phyloP scores from a whole-genome alignment of 2,329 filamentous ascomycete genomes.

The Cadophora luteo-olivacea region DNA sequence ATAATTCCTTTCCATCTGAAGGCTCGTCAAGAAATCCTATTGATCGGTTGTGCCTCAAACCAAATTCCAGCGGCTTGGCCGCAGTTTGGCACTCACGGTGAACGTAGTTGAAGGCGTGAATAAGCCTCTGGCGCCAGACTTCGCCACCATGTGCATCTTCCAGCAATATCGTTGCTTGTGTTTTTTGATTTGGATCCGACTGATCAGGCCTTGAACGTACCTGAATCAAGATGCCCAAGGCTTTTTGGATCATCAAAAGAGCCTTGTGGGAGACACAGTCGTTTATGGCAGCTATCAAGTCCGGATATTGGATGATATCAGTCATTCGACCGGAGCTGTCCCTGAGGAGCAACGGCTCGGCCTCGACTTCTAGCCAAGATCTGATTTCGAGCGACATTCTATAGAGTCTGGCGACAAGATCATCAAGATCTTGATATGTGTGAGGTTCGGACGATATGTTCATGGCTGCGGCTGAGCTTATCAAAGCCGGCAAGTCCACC shows the following conservation, averaged over 20 bases:
- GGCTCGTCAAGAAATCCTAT: neutral
- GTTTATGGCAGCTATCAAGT: neutral
- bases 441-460: too few relatives aligned
- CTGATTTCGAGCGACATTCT: neutral
- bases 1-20: neutral
- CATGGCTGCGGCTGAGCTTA: neutral
- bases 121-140: neutral
- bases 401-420: neutral
- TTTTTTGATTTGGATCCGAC: neutral
- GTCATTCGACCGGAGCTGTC: neutral
- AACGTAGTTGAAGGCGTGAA: neutral
- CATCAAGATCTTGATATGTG: neutral
- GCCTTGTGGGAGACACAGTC: neutral
- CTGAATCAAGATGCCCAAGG: neutral
- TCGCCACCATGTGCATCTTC: neutral
- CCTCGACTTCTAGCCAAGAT: neutral
- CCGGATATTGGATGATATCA: neutral
- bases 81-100: neutral
- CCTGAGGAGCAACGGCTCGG: neutral
- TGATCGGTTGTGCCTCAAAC: neutral
- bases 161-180: neutral
- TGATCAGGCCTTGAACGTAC: neutral
- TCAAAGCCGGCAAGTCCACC: neutral
- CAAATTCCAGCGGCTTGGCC: neutral
- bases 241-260: neutral